These are phyloP conservation scores for Rhododendron molle DNA, from an alignment of 148 eudicot genomes.

Conservation along the genomic window DNA sequence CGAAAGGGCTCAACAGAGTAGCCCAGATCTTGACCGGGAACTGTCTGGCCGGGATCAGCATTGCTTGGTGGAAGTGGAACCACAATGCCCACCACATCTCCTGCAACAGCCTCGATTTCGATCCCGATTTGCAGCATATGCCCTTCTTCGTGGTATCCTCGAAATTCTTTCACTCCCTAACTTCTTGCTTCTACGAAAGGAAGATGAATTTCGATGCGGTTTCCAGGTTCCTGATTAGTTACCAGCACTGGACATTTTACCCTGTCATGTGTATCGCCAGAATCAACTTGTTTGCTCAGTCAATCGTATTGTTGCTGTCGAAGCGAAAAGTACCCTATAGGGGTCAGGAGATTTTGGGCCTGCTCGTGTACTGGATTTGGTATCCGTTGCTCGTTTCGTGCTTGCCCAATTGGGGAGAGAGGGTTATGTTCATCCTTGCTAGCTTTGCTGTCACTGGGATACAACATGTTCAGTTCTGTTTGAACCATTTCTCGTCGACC, in stretches of 20 bases:
- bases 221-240: slow-evolving; percentile 43
- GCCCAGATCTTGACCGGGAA: slow-evolving; percentile 38
- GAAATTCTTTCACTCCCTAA: slow-evolving; percentile 34
- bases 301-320: slow-evolving; percentile 33
- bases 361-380: slow-evolving; percentile 49
- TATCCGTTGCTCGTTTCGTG: slow-evolving; percentile 42
- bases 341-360: slow-evolving; percentile 33
- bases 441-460: slow-evolving; percentile 41
- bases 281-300: slow-evolving; percentile 37
- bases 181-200: slow-evolving; percentile 39
- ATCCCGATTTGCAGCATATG: slow-evolving; percentile 51
- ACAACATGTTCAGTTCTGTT: slow-evolving; percentile 48
- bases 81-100: slow-evolving; percentile 61
- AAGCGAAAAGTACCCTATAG: slow-evolving; percentile 36
- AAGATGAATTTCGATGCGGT: slow-evolving; percentile 34
- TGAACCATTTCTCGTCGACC: slow-evolving; percentile 45
- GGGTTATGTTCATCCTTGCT: slow-evolving; percentile 23
- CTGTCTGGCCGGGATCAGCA: slow-evolving; percentile 49
- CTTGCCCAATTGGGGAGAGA: slow-evolving; percentile 43
- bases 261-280: slow-evolving; percentile 48
- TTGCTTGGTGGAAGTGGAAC: slow-evolving; percentile 57
- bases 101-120: slow-evolving; percentile 48
- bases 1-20: slow-evolving; percentile 21
- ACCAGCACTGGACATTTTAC: slow-evolving; percentile 50
- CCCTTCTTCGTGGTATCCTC: slow-evolving; percentile 48